These are phyloP conservation scores for Spiromastix sp. DNA, from an alignment of 2,329 filamentous ascomycete species.

Conservation along the genomic window DNA sequence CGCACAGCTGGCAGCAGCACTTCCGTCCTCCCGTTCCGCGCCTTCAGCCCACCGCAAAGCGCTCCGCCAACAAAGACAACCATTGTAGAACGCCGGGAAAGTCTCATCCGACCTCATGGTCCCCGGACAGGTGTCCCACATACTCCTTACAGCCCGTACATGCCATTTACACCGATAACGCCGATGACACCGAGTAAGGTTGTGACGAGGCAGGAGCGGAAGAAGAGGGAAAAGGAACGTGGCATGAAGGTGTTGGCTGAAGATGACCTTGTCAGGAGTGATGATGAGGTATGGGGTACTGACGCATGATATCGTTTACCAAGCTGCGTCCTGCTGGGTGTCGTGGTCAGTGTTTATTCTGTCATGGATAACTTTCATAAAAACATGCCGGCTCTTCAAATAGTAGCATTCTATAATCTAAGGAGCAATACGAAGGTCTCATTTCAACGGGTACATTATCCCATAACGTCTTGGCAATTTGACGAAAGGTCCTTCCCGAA, in stretches of 20 bases:
- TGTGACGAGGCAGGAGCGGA: conserved; percentile 34
- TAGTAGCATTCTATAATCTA: too few species aligned
- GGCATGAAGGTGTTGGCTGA: conserved; percentile 35
- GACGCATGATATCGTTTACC: too few species aligned
- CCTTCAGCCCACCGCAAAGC: conserved; percentile 30
- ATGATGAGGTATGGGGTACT: conserved; percentile 37
- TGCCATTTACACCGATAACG: conserved; percentile 41
- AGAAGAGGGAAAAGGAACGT: conserved; percentile 30
- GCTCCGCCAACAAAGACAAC: conserved; percentile 40
- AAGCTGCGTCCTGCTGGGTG: too few species aligned
- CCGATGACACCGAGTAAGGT: conserved; percentile 38
- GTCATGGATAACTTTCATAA: too few species aligned
- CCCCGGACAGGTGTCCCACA: conserved; percentile 36
- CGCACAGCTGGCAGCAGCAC: conserved; percentile 20
- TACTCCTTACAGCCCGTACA: conserved; percentile 41
- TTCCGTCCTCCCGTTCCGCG: conserved; percentile 34
- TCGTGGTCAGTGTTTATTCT: too few species aligned
- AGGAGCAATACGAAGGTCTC: too few species aligned
- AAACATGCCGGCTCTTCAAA: too few species aligned
- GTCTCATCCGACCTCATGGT: conserved; percentile 21
- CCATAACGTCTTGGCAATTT: too few species aligned
- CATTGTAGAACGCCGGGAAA: conserved; percentile 34
- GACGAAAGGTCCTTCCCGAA: too few species aligned
- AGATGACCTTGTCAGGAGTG: conserved; percentile 36
- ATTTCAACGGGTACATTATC: too few species aligned